Conservation (phyloP, 1,284 basidiomycete species). For the Ganoderma sp. region DNA sequence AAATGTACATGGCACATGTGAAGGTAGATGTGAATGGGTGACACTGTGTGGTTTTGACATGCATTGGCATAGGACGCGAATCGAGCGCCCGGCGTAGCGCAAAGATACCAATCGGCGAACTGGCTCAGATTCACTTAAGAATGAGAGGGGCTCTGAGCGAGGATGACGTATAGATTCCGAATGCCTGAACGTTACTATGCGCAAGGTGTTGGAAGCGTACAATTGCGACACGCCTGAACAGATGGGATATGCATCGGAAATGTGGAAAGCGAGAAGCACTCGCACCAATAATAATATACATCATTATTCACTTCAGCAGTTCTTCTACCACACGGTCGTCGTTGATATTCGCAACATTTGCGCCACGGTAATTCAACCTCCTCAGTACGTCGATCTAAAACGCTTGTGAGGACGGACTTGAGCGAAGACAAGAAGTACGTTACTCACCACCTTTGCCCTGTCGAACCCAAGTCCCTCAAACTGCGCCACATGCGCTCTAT, state of each 20-base stretch:
- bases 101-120: too few species aligned
- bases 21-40: too few species aligned
- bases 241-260: not conserved
- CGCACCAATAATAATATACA: constrained; percentile 13
- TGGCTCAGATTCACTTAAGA: too few species aligned
- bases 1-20: too few species aligned
- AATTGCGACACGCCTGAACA: not conserved
- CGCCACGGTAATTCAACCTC: constrained; percentile 90
- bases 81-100: too few species aligned
- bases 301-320: constrained; percentile 49
- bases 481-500: constrained; percentile 73
- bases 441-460: constrained; percentile 75
- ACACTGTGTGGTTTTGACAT: too few species aligned
- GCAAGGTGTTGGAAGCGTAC: not conserved
- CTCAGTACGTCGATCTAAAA: constrained; percentile 85
- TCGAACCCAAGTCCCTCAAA: constrained; percentile 80
- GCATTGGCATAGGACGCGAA: too few species aligned
- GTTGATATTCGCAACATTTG: constrained; percentile 63
- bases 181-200: not conserved
- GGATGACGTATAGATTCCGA: not conserved
- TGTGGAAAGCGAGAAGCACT: constrained; percentile 5
- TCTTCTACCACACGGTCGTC: constrained; percentile 68
- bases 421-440: not conserved
- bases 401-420: not conserved
- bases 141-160: too few species aligned